Base-by-base conservation (phyloP, 345 rosid genomes). In the Microthlaspi erraticum region DNA sequence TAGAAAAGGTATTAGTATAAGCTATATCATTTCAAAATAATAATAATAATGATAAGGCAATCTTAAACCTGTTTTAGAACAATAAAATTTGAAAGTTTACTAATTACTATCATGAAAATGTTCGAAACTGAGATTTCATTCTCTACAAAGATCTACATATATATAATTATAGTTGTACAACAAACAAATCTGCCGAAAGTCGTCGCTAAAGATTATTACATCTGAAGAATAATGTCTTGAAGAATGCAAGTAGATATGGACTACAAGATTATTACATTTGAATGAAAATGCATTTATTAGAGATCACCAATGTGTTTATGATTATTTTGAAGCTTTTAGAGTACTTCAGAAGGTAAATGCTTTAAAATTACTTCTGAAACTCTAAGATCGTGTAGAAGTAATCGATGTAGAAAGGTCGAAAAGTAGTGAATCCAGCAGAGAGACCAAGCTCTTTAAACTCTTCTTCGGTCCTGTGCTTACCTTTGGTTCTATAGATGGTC, bases 401-500 rank as follows among this genome's bases (percentile, higher is more conserved):
- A 73, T 90, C 97, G 4, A 85, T 34, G 63, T 81, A 73, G 64
- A 83, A 68, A 6, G 87, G 79, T 50, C 48, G 79, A 68, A 90
- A 86, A 33, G 50, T 42, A 39, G 84, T 64, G 81, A 93, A 93
- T 56, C 97, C 96, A 2, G 79, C 83, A 5, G 88, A 66, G 8
- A 77, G 77, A 33, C 93, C 97, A 1, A 93, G 81, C 76, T 84
- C 81, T 74, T 61, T 79, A 70, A 83, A 87, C 66, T 90, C 92
- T 66, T 85, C 75, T 73, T 84, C 89, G 0, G 97, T 90, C 73
- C 96, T 83, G 20, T 86, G 90, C 83, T 86, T 88, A 18, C 97
- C 95, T 79, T 90, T 87, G 60, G 88, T 77, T 69, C 90, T 82
- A 57, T 90, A 88, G 12, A 90, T 77, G 11, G 98, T 88, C 95